phyloP scores from a whole-genome alignment of 2,329 filamentous ascomycete genomes.

The Onygena corvina region DNA sequence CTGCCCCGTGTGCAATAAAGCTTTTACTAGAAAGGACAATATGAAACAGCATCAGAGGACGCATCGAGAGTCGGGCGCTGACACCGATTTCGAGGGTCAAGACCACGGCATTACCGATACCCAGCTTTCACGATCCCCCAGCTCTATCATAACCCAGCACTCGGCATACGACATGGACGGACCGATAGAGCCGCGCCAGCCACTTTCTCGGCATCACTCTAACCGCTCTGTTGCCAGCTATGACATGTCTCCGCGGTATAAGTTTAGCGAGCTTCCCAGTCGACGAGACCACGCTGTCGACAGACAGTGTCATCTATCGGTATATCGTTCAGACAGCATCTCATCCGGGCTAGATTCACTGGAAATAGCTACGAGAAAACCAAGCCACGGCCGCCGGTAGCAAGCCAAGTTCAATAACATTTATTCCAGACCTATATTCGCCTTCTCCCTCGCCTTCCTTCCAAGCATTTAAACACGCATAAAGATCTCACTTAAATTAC shows the following conservation, averaged over 20 bases:
- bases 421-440: neutral
- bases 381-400: constrained; percentile 2
- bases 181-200: neutral
- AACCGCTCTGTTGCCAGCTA: constrained; percentile 9
- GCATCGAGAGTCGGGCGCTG: constrained; percentile 33
- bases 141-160: neutral
- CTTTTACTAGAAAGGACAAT: constrained; percentile 57
- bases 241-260: constrained; percentile 6
- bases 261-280: constrained; percentile 2
- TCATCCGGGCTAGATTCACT: constrained; percentile 10
- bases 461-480: too few species aligned
- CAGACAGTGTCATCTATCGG: neutral
- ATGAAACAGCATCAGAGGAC: constrained; percentile 58
- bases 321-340: constrained; percentile 9
- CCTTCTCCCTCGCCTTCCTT: too few species aligned
- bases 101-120: neutral
- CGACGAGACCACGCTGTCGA: neutral
- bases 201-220: constrained; percentile 4
- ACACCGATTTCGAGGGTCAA: constrained; percentile 17
- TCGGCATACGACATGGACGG: constrained; percentile 5
- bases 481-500: too few species aligned
- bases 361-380: constrained; percentile 10
- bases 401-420: too few species aligned
- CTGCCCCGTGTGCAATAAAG: constrained; percentile 55
- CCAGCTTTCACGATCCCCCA: neutral